Evolutionary conservation across 139 green algal species (phyloP), one percentile per base, ranked within the genome.

Genomic region (Dunaliella primolecta): DNA sequence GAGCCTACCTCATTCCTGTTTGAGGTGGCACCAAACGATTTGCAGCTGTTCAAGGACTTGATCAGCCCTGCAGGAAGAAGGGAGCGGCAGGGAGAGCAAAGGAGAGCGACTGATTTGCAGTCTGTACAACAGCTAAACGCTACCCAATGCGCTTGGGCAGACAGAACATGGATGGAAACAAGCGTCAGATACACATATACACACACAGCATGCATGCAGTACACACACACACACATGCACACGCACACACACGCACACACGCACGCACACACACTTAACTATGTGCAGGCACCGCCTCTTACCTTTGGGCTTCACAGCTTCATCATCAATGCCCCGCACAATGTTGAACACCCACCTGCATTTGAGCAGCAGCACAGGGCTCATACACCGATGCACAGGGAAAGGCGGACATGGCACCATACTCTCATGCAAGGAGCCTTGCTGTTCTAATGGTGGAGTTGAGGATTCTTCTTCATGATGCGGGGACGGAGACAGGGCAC

Each of bases 11-110:
- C 29, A 21, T 32, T 27, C 2, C 11, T 32, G 35, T 94, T 76
- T 55, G 36, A 78, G 21, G 92, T 96, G 36, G 91, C 33, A 20
- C 90, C 80, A 82, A 98, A 98, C 24, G 90, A 93, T 91, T 98
- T 98, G 83, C 91, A 93, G 83, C 74, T 87, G 78, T 89, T 89
- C 56, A 92, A 84, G 38, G 33, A 84, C 81, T 92, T 92, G 46
- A 87, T 81, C 37, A 82, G 76, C 1, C 78, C 37, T 85, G 81
- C 33, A 84, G 23, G 46, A 2, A 11, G 76, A n/a, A n/a, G n/a
- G n/a, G n/a, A n/a, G n/a, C n/a, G n/a, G n/a, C n/a, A n/a, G n/a
- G n/a, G n/a, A n/a, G n/a, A n/a, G n/a, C n/a, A n/a, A n/a, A n/a
- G n/a, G n/a, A n/a, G n/a, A n/a, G n/a, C n/a, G n/a, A n/a, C n/a